Percentiles rank a stretch among this genome's conserved stretches.
These are phyloP conservation scores for Metarhizium brunneum DNA, from an alignment of 2,329 filamentous ascomycete species.

Conservation along the genomic window DNA sequence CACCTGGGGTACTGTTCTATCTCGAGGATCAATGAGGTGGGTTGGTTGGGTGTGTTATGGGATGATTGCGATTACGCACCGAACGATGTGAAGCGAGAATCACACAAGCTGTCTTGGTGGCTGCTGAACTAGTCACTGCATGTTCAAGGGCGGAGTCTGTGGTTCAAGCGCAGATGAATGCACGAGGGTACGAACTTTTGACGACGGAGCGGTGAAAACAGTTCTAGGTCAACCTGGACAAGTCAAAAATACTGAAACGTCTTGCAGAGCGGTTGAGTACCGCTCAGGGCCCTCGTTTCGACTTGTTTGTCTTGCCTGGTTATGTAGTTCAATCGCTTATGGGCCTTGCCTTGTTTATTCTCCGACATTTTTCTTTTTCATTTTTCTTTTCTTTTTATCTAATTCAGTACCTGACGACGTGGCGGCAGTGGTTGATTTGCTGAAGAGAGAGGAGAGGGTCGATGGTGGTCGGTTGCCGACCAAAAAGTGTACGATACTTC, in stretches of 20 bases:
- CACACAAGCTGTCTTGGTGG: not conserved
- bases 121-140: not conserved
- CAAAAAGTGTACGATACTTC: slow-evolving; percentile 1
- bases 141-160: not conserved
- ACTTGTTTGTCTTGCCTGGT: not conserved
- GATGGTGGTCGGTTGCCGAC: not conserved
- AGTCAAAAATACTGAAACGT: not conserved
- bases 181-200: slow-evolving; percentile 11
- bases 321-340: not conserved
- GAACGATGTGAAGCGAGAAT: not conserved
- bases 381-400: not conserved
- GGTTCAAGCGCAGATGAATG: slow-evolving; percentile 7
- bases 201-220: slow-evolving; percentile 7
- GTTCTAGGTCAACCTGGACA: slow-evolving; percentile 2
- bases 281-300: not conserved
- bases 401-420: not conserved
- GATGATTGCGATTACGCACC: not conserved
- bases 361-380: slow-evolving; percentile 5
- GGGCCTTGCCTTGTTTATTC: not conserved
- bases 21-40: not conserved
- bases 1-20: not conserved
- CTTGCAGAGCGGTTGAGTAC: not conserved
- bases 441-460: not conserved
- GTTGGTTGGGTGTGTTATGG: not conserved
- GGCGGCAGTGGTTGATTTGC: not conserved